Percentiles rank a stretch among this genome's conserved stretches.
phyloP scores from a whole-genome alignment of 192 early-diverging fungal genomes.

The Diversispora eburnea region DNA sequence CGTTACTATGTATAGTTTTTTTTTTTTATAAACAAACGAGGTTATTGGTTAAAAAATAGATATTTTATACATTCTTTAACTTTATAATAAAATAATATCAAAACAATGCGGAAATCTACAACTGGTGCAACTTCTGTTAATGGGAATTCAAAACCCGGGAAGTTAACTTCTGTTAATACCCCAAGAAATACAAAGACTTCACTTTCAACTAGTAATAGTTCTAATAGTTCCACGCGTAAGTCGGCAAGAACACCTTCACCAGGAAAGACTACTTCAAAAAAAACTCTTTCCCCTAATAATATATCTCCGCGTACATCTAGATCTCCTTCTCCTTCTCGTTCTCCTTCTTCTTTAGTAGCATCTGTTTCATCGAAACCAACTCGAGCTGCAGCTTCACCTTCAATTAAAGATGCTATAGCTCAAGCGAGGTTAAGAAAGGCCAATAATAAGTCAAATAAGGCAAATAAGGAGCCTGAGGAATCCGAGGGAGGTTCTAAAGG shows the following conservation, averaged over 20 bases:
- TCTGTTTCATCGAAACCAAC: neutral
- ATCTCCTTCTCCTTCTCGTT: conserved; percentile 20
- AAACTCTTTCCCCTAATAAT: conserved; percentile 2
- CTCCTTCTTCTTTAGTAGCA: conserved; percentile 1
- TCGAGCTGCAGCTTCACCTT: neutral
- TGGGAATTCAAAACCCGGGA: neutral
- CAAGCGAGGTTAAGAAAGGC: conserved; percentile 14
- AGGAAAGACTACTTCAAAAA: neutral
- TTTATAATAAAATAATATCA: neutral
- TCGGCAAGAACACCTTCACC: neutral
- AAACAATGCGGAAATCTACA: conserved; percentile 1
- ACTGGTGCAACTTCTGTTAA: neutral
- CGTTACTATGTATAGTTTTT: too few species aligned
- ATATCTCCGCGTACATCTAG: neutral
- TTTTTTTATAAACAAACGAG: neutral
- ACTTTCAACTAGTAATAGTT: neutral
- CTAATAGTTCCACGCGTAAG: neutral
- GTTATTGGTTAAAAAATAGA: neutral
- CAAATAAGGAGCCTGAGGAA: neutral
- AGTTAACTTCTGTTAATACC: neutral
- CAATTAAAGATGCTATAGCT: conserved; percentile 21
- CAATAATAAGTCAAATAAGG: conserved; percentile 6
- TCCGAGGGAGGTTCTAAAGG: neutral
- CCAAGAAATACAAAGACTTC: neutral
- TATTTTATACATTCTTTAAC: neutral